Evolutionary conservation across 495 filamentous ascomycete species (phyloP), one percentile per base, ranked within the genome.

Genomic region (Aspergillus panamensis): DNA sequence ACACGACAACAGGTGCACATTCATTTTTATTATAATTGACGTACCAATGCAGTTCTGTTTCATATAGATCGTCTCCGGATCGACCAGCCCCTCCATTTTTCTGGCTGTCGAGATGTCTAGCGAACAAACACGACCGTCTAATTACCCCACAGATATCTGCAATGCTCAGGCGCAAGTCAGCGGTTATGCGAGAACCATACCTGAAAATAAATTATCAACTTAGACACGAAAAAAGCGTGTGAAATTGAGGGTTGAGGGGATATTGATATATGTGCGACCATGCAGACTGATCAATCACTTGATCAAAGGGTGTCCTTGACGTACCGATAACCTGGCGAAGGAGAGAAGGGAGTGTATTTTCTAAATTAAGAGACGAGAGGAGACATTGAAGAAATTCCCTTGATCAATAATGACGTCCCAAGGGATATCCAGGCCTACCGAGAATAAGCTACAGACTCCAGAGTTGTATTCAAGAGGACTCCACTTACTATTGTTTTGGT

Each of bases 31-130:
- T 16, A 6, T 12, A 56, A 3, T 37, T 16, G n/a, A 71, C 84
- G 55, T 77, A 95, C 91, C 91, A 73, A 97, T 96, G 78, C 89
- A 93, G 63, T 87, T 87, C 73, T 97, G 92, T 73, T 92, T 95
- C 60, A 89, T 95, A 67, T 96, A 97, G 30, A 96, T 79, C 47
- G 84, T 84, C 70, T 92, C 90, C 10, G 92, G 92, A 72, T 97
- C 91, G 48, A 91, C 74, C 17, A 71, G 67, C 16, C 65, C 71
- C 20, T 70, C 62, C 76, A 79, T 79, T 25, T 63, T 75, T 60
- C 42, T 57, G 37, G 29, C 37, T 35, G n/a, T 45, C 43, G 40
- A 31, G 53, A 39, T 60, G 55, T 48, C 49, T 30, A 32, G n/a
- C 30, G 32, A 58, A 45, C 51, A 35, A 32, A 33, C n/a, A 16